Base-by-base conservation (phyloP, 345 rosid species). In the Turritis glabra region DNA sequence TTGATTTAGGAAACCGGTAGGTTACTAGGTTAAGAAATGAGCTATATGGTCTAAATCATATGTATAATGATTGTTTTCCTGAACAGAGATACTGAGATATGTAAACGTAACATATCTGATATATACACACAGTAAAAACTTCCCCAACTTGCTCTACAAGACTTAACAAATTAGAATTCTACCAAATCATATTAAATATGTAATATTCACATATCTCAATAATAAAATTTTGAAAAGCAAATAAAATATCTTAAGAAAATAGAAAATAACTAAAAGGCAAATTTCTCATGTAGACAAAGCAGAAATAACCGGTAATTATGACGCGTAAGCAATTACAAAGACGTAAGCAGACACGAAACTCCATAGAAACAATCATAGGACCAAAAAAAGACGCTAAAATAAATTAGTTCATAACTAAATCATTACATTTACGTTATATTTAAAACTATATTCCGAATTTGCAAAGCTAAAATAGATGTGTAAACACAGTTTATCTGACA, bases 331-430 rank as follows among this genome's bases (percentile, higher is more conserved):
- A 57, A 71, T 50, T 52, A 23, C 58, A 65, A 66, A 71, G 77
- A 59, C 73, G 69, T 57, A 72, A 58, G 72, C 46, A 21, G 27
- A 40, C 73, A 72, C 80, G 81, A 64, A 72, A 77, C 81, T 77
- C 64, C 15, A 65, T 7, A 57, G 1, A 63, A 44, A 69, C 44
- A 70, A 71, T 63, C 72, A 70, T 71, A 9, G 15, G 60, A 46
- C 44, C 33, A 37, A 67, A 41, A 41, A 30, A 27, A 25, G 12
- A 51, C 0, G 13, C 55, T 41, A 3, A 51, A 40, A 29, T 18
- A 63, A 52, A 27, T 32, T 4, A 60, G 11, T 38, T 14, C 17
- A 33, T 17, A 62, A 64, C 17, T 35, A 43, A 69, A 61, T 19
- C 29, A 54, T 33, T 55, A 62, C 66, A 21, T 33, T 54, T 19